Evolutionary conservation across 2,329 filamentous ascomycete species (phyloP).

Genomic region (Claviceps citrina): DNA sequence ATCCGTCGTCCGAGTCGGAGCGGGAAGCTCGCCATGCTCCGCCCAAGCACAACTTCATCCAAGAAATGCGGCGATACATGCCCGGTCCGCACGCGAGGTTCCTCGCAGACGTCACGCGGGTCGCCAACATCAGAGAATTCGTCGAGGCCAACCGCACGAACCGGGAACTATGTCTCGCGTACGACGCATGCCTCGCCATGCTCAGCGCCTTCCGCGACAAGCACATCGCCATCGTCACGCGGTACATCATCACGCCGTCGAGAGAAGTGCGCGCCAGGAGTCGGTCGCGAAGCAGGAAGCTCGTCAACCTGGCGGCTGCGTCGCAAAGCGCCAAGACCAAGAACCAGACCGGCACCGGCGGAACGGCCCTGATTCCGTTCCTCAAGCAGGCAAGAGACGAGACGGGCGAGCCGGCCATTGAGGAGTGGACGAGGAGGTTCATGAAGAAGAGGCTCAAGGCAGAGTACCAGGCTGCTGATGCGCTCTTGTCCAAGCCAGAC

Average conservation of each 20-base stretch:
- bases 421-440: conserved; percentile 43
- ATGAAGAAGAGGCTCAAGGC: conserved; percentile 37
- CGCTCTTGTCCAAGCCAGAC: conserved; percentile 40
- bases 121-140: conserved; percentile 78
- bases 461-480: conserved; percentile 37
- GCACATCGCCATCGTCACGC: conserved; percentile 89
- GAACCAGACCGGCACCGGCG: conserved; percentile 76
- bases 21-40: conserved; percentile 28
- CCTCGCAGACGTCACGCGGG: conserved; percentile 58
- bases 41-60: conserved; percentile 65
- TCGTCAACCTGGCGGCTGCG: conserved; percentile 48
- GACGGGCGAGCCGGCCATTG: conserved; percentile 79
- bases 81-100: conserved; percentile 83
- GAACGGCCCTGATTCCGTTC: conserved; percentile 87
- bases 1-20: conserved; percentile 21
- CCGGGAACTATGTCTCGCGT: conserved; percentile 58
- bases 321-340: conserved; percentile 33
- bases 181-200: conserved; percentile 74
- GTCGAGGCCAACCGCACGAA: conserved; percentile 50
- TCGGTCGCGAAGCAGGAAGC: conserved; percentile 38
- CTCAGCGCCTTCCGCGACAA: conserved; percentile 64
- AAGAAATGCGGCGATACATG: conserved; percentile 97
- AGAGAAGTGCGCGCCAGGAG: conserved; percentile 54
- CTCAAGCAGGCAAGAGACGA: conserved; percentile 93
- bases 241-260: conserved; percentile 86